Evolutionary conservation across 2,329 filamentous ascomycete species (phyloP).

Genomic region (Aspergillus carbonarius): DNA sequence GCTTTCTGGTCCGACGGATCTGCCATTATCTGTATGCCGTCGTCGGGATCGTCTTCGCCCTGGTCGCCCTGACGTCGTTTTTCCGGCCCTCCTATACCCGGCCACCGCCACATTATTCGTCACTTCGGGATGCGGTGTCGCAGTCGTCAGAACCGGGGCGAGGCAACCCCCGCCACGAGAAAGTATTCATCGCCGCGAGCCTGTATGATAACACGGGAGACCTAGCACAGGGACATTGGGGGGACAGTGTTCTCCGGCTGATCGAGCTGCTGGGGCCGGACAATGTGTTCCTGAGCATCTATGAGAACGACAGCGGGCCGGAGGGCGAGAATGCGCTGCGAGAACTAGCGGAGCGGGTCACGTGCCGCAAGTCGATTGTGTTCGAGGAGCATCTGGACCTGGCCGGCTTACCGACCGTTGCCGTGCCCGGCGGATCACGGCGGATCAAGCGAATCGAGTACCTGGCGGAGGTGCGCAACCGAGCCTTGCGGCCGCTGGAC

Average conservation of each 20-base stretch:
- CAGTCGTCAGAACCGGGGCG: constrained; percentile 38
- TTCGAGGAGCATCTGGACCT: constrained; percentile 61
- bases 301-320: constrained; percentile 67
- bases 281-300: constrained; percentile 71
- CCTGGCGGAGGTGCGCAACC: constrained; percentile 70
- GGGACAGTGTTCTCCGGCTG: constrained; percentile 58
- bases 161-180: constrained; percentile 59
- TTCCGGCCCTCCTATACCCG: constrained; percentile 59
- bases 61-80: constrained; percentile 43
- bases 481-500: constrained; percentile 64
- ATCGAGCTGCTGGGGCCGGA: constrained; percentile 65
- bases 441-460: constrained; percentile 73
- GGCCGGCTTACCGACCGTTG: constrained; percentile 57
- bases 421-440: constrained; percentile 60
- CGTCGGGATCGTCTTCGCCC: constrained; percentile 16
- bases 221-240: constrained; percentile 65
- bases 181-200: constrained; percentile 71
- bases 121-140: constrained; percentile 31
- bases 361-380: constrained; percentile 56
- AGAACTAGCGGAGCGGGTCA: constrained; percentile 52
- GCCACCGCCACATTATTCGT: constrained; percentile 53
- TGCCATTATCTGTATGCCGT: constrained; percentile 32
- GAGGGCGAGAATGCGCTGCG: constrained; percentile 56
- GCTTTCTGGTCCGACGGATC: constrained; percentile 30
- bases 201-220: constrained; percentile 64